Conservation (phyloP, 139 green algal species). For the Coccomyxa sp. region DNA sequence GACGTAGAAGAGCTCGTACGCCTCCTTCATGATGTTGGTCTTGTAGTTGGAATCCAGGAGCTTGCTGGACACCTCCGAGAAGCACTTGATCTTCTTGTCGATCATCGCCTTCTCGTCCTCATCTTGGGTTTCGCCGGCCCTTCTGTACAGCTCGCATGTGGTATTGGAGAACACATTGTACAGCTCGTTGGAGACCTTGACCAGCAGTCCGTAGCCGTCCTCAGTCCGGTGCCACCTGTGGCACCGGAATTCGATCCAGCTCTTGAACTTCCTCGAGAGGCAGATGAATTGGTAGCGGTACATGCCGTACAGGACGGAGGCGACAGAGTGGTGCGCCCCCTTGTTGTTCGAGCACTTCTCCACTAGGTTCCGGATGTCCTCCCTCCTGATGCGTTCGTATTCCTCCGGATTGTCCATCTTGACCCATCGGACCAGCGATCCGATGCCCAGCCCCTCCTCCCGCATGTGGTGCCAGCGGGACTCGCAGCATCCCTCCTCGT, state of each 20-base stretch:
- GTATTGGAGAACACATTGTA: background rate
- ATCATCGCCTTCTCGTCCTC: background rate
- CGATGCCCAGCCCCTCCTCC: background rate
- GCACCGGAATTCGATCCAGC: background rate
- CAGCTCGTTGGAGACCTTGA: background rate
- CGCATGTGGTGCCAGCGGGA: background rate
- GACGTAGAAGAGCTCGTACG: background rate
- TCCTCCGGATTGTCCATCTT: background rate
- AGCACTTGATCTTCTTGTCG: background rate
- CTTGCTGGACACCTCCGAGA: background rate
- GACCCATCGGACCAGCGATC: background rate
- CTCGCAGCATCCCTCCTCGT: background rate
- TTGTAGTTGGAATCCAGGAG: slow-evolving; percentile 1
- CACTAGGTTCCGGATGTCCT: background rate
- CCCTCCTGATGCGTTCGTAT: background rate
- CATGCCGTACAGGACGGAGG: background rate
- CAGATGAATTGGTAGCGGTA: background rate
- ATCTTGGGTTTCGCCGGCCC: background rate
- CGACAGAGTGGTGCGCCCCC: background rate
- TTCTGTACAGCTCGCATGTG: background rate
- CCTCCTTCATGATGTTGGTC: background rate
- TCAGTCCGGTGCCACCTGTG: background rate
- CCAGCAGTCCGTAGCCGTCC: background rate
- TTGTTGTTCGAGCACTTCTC: background rate
- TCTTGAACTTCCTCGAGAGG: background rate